phyloP scores from a whole-genome alignment of 768 basidiomycete species.

The Boletus edulis region DNA sequence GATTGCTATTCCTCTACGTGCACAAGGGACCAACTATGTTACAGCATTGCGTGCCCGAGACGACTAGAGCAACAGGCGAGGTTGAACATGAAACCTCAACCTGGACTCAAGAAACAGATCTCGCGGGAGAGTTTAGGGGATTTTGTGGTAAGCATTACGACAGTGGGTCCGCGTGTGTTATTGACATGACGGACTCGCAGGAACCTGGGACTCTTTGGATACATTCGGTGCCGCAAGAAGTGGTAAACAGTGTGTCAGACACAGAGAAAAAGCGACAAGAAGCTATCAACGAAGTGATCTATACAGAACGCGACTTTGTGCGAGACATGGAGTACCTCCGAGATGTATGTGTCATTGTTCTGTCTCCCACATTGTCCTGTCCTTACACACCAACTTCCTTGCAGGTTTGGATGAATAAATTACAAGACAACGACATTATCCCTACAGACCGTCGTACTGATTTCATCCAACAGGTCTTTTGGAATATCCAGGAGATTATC shows the following conservation, averaged over 20 bases:
- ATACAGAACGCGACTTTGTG: conserved; percentile 96
- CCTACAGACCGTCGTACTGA: conserved; percentile 72
- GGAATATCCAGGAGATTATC: conserved; percentile 95
- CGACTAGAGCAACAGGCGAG: conserved; percentile 92
- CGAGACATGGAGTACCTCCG: conserved; percentile 97
- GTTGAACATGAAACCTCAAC: conserved; percentile 91
- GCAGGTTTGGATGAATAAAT: conserved; percentile 86
- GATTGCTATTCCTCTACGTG: conserved; percentile 99
- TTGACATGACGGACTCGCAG: conserved; percentile 34
- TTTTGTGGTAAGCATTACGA: conserved; percentile 50
- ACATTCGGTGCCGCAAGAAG: conserved; percentile 92
- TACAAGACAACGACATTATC: conserved; percentile 76
- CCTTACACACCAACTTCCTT: conserved; percentile 3
- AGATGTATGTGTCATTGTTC: conserved; percentile 58
- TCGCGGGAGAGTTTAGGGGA: conserved; percentile 82
- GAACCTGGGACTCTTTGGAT: conserved; percentile 92
- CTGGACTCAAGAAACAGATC: conserved; percentile 82
- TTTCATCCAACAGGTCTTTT: conserved; percentile 94
- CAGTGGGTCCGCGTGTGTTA: neutral
- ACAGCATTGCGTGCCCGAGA: conserved; percentile 94
- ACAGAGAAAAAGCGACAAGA: conserved; percentile 95
- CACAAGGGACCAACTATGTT: conserved; percentile 90
- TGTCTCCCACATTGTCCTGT: neutral
- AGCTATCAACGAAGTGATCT: conserved; percentile 94
- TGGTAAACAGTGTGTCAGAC: conserved; percentile 89